Percentiles rank a stretch among this genome's conserved stretches.
Evolutionary conservation across 2,329 filamentous ascomycete species (phyloP).

Genomic region (Dactylonectria macrodidyma): DNA sequence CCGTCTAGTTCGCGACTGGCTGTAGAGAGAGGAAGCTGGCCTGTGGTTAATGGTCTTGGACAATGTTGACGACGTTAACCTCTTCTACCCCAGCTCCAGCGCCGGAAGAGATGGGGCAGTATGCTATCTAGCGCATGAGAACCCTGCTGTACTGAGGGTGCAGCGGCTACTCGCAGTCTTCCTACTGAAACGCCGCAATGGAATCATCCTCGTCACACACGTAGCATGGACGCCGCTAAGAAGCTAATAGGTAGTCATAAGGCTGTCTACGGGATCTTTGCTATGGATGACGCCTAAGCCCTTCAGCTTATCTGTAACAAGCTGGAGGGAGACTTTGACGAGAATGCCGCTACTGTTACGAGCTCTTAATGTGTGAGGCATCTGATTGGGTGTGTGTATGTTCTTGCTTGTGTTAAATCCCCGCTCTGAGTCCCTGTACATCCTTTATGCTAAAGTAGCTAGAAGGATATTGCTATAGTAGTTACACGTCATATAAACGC

Average conservation of each 20-base stretch:
- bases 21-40: slow-evolving; percentile 43
- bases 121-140: background rate
- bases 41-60: slow-evolving; percentile 43
- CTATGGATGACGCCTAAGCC: background rate
- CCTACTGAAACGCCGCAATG: background rate
- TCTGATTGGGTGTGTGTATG: no score
- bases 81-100: slow-evolving; percentile 14
- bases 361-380: no score
- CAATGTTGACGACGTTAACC: slow-evolving; percentile 35
- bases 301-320: background rate
- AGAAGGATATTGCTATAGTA: no score
- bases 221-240: background rate
- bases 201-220: background rate
- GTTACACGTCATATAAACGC: no score
- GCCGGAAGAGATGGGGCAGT: background rate
- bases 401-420: no score
- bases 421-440: no score
- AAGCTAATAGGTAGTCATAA: background rate
- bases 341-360: background rate
- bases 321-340: background rate
- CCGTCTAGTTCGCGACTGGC: slow-evolving; percentile 42
- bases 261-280: background rate
- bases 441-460: no score
- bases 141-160: background rate
- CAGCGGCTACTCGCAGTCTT: slow-evolving; percentile 9